Evolutionary conservation across 805 yeast genomes (phyloP), one percentile per base, ranked within the genome.

Genomic region (Candida krabiensis): DNA sequence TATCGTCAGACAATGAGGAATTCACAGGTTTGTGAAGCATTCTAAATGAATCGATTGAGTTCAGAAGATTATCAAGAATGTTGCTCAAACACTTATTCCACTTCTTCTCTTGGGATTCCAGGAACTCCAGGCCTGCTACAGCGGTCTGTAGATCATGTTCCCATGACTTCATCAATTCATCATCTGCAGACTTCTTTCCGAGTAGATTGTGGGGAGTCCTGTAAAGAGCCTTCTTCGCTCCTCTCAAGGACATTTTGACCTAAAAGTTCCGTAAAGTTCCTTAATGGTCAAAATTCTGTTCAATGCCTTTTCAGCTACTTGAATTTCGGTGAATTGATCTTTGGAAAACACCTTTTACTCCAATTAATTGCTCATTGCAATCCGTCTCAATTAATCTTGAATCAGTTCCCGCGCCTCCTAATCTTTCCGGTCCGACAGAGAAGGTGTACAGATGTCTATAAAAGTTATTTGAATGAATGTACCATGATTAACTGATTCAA

Each of bases 71-170:
- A 17, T 67, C 61, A 49, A 74, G 58, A 9, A 66, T 37, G 2
- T 42, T 38, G 9, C 40, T 36, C 58, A 66, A 54, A 33, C 50
- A 41, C 25, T 48, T 35, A 16, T 51, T 40, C 59, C 61, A 59
- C 33, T 55, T 54, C 32, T 49, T 47, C 27, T 57, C 52, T 28
- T 63, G 59, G 11, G 51, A 47, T 23, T 63, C 50, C 36, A 75
- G 43, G 41, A 60, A 75, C 31, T 66, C 64, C 26, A 76, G 52
- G 1, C 77, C 80, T 15, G 69, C 66, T 21, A 68, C 53, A 1
- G 74, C 60, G 4, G 58, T 50, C 34, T 64, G 59, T 8, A 73
- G 46, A 44, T 73, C 77, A 40, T 69, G 66, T 38, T 66, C 67
- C 64, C 75, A 73, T 31, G 61, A 63, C n/a, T 50, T 45, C 9